Conservation (phyloP, 1,284 basidiomycete genomes). For the Ceratobasidium sp. region DNA sequence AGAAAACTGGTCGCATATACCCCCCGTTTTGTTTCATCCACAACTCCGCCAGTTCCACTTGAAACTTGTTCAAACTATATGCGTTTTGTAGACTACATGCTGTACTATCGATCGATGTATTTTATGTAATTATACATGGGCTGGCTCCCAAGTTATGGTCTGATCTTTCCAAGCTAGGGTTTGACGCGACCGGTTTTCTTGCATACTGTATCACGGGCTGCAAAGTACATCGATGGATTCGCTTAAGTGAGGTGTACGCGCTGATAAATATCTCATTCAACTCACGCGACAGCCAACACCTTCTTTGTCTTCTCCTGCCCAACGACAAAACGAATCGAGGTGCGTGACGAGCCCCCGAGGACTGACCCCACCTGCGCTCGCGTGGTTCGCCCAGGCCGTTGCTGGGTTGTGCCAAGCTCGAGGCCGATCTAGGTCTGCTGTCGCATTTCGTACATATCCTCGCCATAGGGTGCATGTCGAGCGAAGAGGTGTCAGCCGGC, state of each 20-base stretch:
- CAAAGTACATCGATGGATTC: too few relatives aligned
- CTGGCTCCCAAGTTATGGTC: too few relatives aligned
- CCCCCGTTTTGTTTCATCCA: too few relatives aligned
- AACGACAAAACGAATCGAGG: slow-evolving; percentile 88
- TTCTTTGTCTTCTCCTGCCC: slow-evolving; percentile 95
- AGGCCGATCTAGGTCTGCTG: slow-evolving; percentile 15
- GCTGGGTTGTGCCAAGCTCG: slow-evolving; percentile 36
- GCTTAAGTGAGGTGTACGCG: slow-evolving; percentile 48
- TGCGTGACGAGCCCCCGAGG: slow-evolving; percentile 74
- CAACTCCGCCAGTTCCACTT: too few relatives aligned
- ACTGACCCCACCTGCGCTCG: not conserved
- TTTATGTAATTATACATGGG: not conserved
- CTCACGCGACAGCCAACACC: slow-evolving; percentile 88
- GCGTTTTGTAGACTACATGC: too few relatives aligned
- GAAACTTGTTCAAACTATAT: too few relatives aligned
- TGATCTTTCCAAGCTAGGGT: too few relatives aligned
- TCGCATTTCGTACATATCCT: slow-evolving; percentile 18
- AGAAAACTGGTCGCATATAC: too few relatives aligned
- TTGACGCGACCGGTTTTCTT: too few relatives aligned
- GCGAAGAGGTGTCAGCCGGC: not conserved
- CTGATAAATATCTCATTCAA: slow-evolving; percentile 49
- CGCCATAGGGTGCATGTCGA: not conserved
- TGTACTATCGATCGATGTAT: too few relatives aligned
- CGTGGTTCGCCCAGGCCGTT: slow-evolving; percentile 11
- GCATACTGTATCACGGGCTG: too few relatives aligned